Evolutionary conservation across 2,329 filamentous ascomycete genomes (phyloP), one percentile per base, ranked within the genome.

Genomic region (Lachnellula cervina): DNA sequence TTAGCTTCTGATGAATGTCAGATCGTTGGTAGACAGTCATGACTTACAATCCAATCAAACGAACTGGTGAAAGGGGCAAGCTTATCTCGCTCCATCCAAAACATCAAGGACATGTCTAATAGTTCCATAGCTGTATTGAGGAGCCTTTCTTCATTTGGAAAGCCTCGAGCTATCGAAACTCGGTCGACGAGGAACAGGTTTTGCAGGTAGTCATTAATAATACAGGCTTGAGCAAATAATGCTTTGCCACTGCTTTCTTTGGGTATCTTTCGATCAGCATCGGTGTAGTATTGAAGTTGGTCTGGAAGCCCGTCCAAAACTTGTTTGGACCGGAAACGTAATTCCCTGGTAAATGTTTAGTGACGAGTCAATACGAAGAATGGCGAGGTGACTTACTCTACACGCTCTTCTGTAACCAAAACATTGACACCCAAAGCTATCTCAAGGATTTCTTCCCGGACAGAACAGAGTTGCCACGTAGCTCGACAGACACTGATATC

Each of bases 401-500:
- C 64, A 47, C 62, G 49, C n/a, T 49, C 35, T 48, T 51, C 56
- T 9, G 62, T 56, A n/a, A 64, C 56, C 17, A 56, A 35, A 35
- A 64, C 60, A 56, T 67, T 64, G 2, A 65, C 59, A 3, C 65
- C 65, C 11, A 69, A 54, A 4, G 66, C 62, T 35, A 66, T 16
- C 44, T 67, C 64, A 9, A 69, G 51, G 11, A 69, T 67, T 38
- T 67, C 65, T 48, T 69, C 67, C 34, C 66, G 60, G 28, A 68
- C 57, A 9, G 54, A 45, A 23, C 51, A 52, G 6, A 66, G 46
- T 11, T 58, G 51, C 14, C 60, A 51, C 25, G 56, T 60, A n/a
- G 57, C 60, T 53, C 66, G 52, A 8, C 51, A 40, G 8, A 58
- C 55, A 8, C 62, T 64, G 5, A 57, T 49, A 11, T 56, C 34